These are phyloP conservation scores for Domatiomyces globalis DNA, from an alignment of 2,329 filamentous ascomycete species.

Conservation along the genomic window DNA sequence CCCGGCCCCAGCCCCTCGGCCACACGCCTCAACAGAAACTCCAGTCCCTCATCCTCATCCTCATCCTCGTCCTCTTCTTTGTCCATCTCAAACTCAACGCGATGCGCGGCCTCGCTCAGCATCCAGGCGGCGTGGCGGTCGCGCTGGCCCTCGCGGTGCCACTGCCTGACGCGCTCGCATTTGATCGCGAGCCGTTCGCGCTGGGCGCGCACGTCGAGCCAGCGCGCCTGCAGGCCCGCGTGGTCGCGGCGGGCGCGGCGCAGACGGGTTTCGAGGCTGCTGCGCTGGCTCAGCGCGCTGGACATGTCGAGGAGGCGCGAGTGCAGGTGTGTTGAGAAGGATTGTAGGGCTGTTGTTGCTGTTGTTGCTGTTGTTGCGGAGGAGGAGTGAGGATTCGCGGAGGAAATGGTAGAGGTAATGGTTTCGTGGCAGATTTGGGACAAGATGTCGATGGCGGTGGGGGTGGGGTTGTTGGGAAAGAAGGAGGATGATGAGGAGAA, in stretches of 20 bases:
- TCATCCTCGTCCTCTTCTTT: constrained; percentile 20
- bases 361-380: neutral
- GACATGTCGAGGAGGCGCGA: constrained; percentile 36
- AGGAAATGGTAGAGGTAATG: constrained; percentile 30
- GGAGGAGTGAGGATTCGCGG: too few species aligned
- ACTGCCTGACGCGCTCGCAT: constrained; percentile 35
- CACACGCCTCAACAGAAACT: neutral
- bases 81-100: constrained; percentile 29
- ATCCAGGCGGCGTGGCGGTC: constrained; percentile 17
- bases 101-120: constrained; percentile 22
- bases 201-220: constrained; percentile 35
- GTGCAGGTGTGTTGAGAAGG: neutral
- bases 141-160: constrained; percentile 28
- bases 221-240: constrained; percentile 31
- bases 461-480: constrained; percentile 24
- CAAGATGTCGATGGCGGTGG: constrained; percentile 40
- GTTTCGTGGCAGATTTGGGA: constrained; percentile 37
- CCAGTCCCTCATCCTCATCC: neutral
- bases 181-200: constrained; percentile 36
- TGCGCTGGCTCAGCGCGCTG: constrained; percentile 38
- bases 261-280: constrained; percentile 31
- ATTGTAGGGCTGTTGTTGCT: constrained; percentile 11
- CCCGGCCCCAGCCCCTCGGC: neutral
- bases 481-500: neutral
- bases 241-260: constrained; percentile 33